A percentile compares a stretch with the other conserved stretches of the same genome.
phyloP scores from a whole-genome alignment of 2,329 filamentous ascomycete species.

The Cladosporium phlei region DNA sequence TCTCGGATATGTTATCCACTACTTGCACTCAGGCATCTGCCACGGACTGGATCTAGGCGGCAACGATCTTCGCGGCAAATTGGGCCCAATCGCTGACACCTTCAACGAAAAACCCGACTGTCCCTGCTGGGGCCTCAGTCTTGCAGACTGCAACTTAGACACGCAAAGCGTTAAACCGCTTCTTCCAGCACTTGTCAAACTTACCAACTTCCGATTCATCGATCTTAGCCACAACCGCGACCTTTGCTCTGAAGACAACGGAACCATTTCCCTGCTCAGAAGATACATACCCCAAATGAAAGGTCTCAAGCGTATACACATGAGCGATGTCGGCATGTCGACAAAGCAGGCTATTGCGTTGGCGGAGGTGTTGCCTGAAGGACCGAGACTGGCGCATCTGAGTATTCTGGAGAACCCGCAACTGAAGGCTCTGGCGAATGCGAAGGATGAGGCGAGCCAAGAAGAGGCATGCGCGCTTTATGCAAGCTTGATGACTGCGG shows the following conservation, averaged over 20 bases:
- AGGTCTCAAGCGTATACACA: slow-evolving; percentile 75
- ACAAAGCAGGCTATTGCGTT: slow-evolving; percentile 86
- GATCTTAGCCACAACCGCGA: slow-evolving; percentile 86
- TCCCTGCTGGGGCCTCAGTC: slow-evolving; percentile 72
- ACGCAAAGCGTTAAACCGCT: slow-evolving; percentile 68
- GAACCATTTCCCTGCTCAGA: slow-evolving; percentile 55
- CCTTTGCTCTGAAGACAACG: slow-evolving; percentile 53
- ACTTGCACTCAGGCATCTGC: slow-evolving; percentile 70
- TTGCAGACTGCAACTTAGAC: slow-evolving; percentile 79
- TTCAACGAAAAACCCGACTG: slow-evolving; percentile 41
- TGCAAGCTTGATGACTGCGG: slow-evolving; percentile 82
- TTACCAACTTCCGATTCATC: slow-evolving; percentile 77
- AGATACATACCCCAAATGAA: slow-evolving; percentile 79
- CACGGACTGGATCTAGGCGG: slow-evolving; percentile 86
- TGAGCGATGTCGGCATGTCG: slow-evolving; percentile 77
- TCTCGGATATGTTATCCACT: slow-evolving; percentile 69
- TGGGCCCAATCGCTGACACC: slow-evolving; percentile 47
- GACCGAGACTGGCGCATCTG: slow-evolving; percentile 74
- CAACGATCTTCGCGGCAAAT: slow-evolving; percentile 60
- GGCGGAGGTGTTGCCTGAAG: slow-evolving; percentile 84
- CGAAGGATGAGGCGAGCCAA: slow-evolving; percentile 71
- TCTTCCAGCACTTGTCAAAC: slow-evolving; percentile 64
- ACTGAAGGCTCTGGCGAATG: slow-evolving; percentile 65
- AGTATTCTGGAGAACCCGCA: slow-evolving; percentile 78
- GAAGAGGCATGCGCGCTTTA: slow-evolving; percentile 94